These are phyloP conservation scores for Citrullus mucosospermus DNA, from an alignment of 306 rosid genomes.

Conservation along the genomic window DNA sequence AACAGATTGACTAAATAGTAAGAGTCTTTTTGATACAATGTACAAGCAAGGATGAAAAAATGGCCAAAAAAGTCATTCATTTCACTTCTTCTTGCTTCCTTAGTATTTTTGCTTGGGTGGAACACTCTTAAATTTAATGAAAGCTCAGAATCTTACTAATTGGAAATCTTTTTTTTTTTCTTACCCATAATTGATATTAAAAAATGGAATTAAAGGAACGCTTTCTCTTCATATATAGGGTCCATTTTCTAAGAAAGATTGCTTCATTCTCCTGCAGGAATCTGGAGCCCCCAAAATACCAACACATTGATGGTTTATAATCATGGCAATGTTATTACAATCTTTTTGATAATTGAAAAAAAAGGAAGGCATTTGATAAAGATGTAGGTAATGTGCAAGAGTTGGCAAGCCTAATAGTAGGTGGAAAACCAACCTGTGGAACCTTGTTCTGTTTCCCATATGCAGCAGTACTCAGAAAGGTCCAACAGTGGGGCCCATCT, in stretches of 20 bases:
- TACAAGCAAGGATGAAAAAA: neutral
- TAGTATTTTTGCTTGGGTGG: neutral
- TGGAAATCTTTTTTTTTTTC: no score
- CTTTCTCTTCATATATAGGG: neutral
- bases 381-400: neutral
- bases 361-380: neutral
- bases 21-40: neutral
- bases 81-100: neutral
- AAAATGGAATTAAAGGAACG: neutral
- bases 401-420: neutral
- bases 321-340: neutral
- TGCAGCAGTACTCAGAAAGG: constrained; percentile 76
- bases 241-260: neutral
- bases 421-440: constrained; percentile 58
- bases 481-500: constrained; percentile 79
- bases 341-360: neutral
- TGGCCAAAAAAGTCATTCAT: neutral
- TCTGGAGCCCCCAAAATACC: neutral
- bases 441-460: constrained; percentile 80
- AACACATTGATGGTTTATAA: neutral
- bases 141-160: neutral
- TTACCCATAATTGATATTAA: no score
- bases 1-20: neutral
- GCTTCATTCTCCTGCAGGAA: neutral
- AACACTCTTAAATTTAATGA: neutral